These are phyloP conservation scores for Ustilago bromivora DNA, from an alignment of 1,284 basidiomycete species.

Conservation along the genomic window DNA sequence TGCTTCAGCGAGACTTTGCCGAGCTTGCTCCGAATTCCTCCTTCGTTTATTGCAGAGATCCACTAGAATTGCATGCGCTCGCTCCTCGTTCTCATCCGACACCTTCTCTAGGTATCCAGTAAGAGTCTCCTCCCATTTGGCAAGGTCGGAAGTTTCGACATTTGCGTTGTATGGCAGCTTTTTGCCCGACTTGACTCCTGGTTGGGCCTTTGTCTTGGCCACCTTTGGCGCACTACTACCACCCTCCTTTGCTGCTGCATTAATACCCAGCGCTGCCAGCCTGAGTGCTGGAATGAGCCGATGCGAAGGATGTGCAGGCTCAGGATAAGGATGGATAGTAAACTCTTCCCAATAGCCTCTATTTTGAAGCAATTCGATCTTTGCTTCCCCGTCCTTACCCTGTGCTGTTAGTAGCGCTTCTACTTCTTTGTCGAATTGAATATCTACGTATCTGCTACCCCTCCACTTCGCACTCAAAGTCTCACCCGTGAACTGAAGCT, in stretches of 20 bases:
- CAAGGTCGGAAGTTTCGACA: constrained; percentile 3
- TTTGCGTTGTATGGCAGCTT: background rate
- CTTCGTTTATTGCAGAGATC: constrained; percentile 13
- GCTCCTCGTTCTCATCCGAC: constrained; percentile 41
- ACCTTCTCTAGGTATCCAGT: constrained; percentile 41
- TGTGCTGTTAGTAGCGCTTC: constrained; percentile 29
- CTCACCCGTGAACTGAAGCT: background rate
- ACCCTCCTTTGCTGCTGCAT: background rate
- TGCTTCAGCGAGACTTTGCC: constrained; percentile 3
- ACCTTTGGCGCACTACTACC: constrained; percentile 11
- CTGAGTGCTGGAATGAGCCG: constrained; percentile 58
- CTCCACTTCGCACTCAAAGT: constrained; percentile 17
- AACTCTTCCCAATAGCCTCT: constrained; percentile 64
- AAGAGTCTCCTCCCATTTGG: constrained; percentile 54
- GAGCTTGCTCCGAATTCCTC: constrained; percentile 6
- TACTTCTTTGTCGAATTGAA: constrained; percentile 50
- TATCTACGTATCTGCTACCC: constrained; percentile 56
- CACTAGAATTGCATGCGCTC: constrained; percentile 21
- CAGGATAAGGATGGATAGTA: constrained; percentile 57
- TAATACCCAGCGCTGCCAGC: constrained; percentile 44
- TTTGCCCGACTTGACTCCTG: constrained; percentile 26
- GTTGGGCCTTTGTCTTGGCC: constrained; percentile 23
- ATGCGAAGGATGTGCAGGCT: constrained; percentile 64
- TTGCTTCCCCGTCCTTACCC: constrained; percentile 36
- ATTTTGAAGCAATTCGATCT: constrained; percentile 56